Evolutionary conservation across 805 yeast genomes (phyloP), one percentile per base, ranked within the genome.

Genomic region (Candida peoriensis): DNA sequence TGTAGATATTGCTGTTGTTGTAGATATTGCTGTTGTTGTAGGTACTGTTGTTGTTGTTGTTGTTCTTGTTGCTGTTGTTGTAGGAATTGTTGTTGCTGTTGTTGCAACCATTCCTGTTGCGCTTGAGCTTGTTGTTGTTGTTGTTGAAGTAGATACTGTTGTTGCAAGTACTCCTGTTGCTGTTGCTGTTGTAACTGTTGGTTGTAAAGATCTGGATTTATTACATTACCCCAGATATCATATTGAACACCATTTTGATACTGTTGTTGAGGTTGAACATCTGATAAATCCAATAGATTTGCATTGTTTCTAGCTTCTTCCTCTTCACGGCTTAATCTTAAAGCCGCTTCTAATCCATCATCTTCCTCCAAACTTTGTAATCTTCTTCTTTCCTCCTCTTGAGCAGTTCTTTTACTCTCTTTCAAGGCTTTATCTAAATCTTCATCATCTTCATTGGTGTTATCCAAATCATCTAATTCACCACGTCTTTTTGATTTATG

Each of bases 371-470:
- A 42, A 21, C 56, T 62, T 36, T 73, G 64, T 37, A 80, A 65
- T 47, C 78, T 66, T 43, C 80, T 68, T 34, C 67, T 68, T 42
- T 77, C 83, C 46, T 88, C 96, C 42, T 84, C 89, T 44, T 82
- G 88, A 1, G 95, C 96, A 2, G 95, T 85, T 48, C 69, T 57
- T 51, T 76, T 74, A 34, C 94, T 81, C 52, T 81, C 81, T 47
- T 83, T 95, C 34, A 90, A 63, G 0, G 96, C 97, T 31, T 70
- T 70, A 57, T 77, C 80, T 46, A 90, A 63, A 35, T 86, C 96
- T 14, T 76, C 81, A 49, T 87, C 96, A 41, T 73, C 70, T 16
- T 74, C 78, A 15, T 63, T 62, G 39, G 38, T 60, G n/a, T 40
- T 46, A 6, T 41, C 44, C 10, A 34, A 36, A 13, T 27, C 47